phyloP scores from a whole-genome alignment of 768 basidiomycete genomes.

The Cubamyces lactineus region DNA sequence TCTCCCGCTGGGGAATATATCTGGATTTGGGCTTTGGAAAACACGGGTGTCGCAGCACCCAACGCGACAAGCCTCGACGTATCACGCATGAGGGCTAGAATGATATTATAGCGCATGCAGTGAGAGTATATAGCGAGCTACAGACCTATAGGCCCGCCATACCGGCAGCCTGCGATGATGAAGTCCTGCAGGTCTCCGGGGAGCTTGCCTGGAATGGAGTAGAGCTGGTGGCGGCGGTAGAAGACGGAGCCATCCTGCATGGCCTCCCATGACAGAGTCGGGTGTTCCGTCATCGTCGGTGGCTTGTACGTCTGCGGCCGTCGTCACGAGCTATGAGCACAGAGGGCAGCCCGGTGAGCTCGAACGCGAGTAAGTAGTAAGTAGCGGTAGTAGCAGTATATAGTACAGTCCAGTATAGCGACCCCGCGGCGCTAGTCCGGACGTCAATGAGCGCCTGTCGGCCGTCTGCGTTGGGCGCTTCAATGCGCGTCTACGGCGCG shows the following conservation, averaged over 20 bases:
- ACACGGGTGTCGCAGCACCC: constrained; percentile 54
- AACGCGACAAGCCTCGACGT: constrained; percentile 77
- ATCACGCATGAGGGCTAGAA: constrained; percentile 84
- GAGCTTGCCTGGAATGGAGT: constrained; percentile 78
- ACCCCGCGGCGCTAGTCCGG: too few relatives aligned
- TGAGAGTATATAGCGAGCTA: not conserved
- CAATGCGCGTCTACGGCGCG: too few relatives aligned
- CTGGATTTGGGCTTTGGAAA: constrained; percentile 82
- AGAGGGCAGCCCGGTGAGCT: too few relatives aligned
- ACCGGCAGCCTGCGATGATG: constrained; percentile 76
- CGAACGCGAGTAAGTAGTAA: too few relatives aligned
- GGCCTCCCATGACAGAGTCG: constrained; percentile 86
- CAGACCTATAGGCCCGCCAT: constrained; percentile 89
- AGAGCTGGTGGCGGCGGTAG: constrained; percentile 84
- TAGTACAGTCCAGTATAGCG: too few relatives aligned
- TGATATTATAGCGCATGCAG: not conserved
- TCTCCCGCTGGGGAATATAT: constrained; percentile 88
- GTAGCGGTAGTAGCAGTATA: too few relatives aligned
- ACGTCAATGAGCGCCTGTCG: too few relatives aligned
- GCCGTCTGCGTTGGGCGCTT: too few relatives aligned
- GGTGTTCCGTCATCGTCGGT: constrained; percentile 58
- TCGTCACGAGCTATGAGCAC: not conserved
- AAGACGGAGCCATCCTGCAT: constrained; percentile 88
- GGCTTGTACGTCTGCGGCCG: too few relatives aligned
- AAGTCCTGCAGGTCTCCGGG: constrained; percentile 75